Evolutionary conservation across 2,329 filamentous ascomycete species (phyloP), one percentile per base, ranked within the genome.

Genomic region (Calonectria pseudoturangicola): DNA sequence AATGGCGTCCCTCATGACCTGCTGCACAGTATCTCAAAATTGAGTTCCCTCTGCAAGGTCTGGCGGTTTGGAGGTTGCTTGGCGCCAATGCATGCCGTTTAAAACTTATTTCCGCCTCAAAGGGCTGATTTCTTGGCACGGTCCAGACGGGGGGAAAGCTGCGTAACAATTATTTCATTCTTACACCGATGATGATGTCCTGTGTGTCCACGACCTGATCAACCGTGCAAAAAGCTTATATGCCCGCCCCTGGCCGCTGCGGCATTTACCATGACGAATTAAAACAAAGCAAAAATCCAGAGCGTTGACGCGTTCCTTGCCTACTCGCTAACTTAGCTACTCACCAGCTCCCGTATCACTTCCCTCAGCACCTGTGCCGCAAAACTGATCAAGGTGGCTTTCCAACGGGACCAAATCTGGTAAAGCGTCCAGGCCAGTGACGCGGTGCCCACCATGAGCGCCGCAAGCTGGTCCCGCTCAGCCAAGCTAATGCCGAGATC

Each of bases 401-500:
- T 60, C 41, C 39, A 67, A 9, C 50, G 39, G 50, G 12, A 8
- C 48, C n/a, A 65, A 41, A 62, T 27, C 21, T 50, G 64, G 60
- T 50, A 39, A n/a, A 66, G 51, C 21, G 60, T 70, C 13, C 43
- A 60, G 12, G 27, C 30, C 21, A 72, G 39, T 16, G 70, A 47
- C 25, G 43, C 56, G 28, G 58, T 54, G 2, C 70, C 70, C 15
- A 68, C 70, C 28, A 68, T 56, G 36, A 72, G 41, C 16, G 58
- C 63, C 33, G 70, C 70, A 28, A 72, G 65, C 41, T 72, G 70
- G 28, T 72, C 70, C 28, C 70, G 50, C 47, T 72, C 70, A 13
- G 33, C 41, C 16, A 72, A 60, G n/a, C 64, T 13, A n/a, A 72
- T 33, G n/a, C 45, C 70, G 15, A 72, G 39, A 43, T 72, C 70